Base-by-base conservation (phyloP, 306 rosid genomes). In the Vachellia pachyceras region DNA sequence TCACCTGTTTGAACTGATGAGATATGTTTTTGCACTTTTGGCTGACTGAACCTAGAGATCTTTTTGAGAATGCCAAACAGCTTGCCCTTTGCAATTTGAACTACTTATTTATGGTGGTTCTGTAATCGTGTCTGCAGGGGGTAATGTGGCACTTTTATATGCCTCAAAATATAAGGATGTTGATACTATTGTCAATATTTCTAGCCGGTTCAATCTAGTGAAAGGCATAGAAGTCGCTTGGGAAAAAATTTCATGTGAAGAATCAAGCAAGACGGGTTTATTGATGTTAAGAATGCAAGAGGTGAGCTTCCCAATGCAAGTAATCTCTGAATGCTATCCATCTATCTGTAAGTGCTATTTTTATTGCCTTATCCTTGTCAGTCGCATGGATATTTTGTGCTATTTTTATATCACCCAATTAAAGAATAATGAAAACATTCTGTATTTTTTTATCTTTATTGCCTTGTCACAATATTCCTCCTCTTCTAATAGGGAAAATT, bases 221-320 rank as follows among this genome's bases (percentile, higher is more conserved):
- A 85, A 86, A 84, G 97, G 99, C 22, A 91, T 93, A 82, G 99
- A 95, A 87, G 88, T 78, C 97, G 95, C 84, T 78, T 95, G 84
- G 97, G 97, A 23, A 85, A 86, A 84, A 88, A 90, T 33, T 95
- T 87, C 84, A 79, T 87, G 13, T 92, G 82, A 81, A 88, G 88
- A 88, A 95, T 93, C 82, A 95, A 89, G 85, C 84, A 75, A 87
- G 86, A 88, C 75, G 98, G 97, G 69, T 95, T 40, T 77, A 88
- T 95, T 83, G 97, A 91, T 63, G 94, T 92, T 55, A 91, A 89
- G 88, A 90, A 87, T 71, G 85, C 77, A 88, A 89, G 84, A 91
- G 99, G 99, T 91, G 82, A 75, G 90, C 81, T 55, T 36, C 72
- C 46, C 52, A 69, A 66, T 82, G 81, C 37, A 35, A 40, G 33